Evolutionary conservation across 1,284 basidiomycete species (phyloP), one percentile per base, ranked within the genome.

Genomic region (Cryptococcus sp.): DNA sequence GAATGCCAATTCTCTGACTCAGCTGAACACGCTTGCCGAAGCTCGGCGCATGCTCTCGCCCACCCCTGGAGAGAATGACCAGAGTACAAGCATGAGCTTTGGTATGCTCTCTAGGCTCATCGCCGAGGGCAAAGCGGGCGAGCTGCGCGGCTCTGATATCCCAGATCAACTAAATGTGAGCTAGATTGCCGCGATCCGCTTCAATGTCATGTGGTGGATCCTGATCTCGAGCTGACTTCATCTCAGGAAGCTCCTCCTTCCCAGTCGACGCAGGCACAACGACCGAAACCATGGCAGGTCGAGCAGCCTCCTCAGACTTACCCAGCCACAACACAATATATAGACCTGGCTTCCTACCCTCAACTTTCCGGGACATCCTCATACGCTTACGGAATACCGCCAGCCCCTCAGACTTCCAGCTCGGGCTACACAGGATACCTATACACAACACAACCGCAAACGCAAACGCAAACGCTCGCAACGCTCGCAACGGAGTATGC

Each of bases 121-220:
- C 23, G 57, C 63, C 19, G 67, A 69, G 22, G 72, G 72, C 0
- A 58, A 68, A 47, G 71, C 70, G 22, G 62, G 52, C 23, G 69
- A 75, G 51, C 63, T 76, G 8, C 57, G 58, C 17, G 67, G 60
- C 11, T 55, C 58, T 39, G 52, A 65, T 20, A 66, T 76, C 25
- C 68, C 71, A 1, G 69, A 76, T 30, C 63, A 61, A 8, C 50
- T 73, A 2, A 75, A 73, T 45, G 68, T 68, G 48, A 49, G 22
- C 23, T n/a, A 6, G 25, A 39, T n/a, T 4, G 30, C 27, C 7
- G 30, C n/a, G 39, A 23, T 17, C 38, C 16, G 50, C 30, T 35
- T 35, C 30, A 4, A 35, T 35, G 30, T 13, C 30, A 25, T 25
- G 25, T 25, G 25, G 6, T 25, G 25, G 25, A 25, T 25, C 25